A percentile compares a stretch with the other conserved stretches of the same genome.
Conservation (phyloP, 805 yeast species). For the Tetrapisispora phaffii region DNA sequence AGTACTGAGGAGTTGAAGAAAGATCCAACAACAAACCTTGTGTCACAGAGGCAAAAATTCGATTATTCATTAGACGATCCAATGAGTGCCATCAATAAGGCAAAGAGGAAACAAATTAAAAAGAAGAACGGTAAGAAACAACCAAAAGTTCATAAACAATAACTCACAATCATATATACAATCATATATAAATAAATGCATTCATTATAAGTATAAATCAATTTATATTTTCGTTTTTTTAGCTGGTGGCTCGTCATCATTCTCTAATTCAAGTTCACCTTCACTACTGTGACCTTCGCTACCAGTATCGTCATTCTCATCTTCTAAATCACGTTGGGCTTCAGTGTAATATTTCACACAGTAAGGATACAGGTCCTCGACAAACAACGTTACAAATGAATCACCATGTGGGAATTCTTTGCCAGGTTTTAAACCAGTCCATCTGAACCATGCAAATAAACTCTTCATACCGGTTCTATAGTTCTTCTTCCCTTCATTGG, state of each 20-base stretch:
- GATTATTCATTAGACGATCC: constrained; percentile 23
- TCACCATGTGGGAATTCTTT: constrained; percentile 74
- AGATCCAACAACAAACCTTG: background rate
- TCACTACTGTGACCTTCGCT: constrained; percentile 20
- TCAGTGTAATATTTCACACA: constrained; percentile 76
- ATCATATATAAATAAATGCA: background rate
- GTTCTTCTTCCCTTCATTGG: constrained; percentile 45
- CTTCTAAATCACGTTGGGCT: constrained; percentile 57
- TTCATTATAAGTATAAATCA: background rate
- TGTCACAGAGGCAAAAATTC: constrained; percentile 1
- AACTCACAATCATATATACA: background rate
- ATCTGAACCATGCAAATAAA: constrained; percentile 77
- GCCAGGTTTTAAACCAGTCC: constrained; percentile 73
- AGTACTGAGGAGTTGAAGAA: background rate
- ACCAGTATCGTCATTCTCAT: constrained; percentile 43
- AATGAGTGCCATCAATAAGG: constrained; percentile 15
- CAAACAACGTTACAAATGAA: constrained; percentile 58
- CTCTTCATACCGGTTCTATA: constrained; percentile 70
- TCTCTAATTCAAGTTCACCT: constrained; percentile 12
- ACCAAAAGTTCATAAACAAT: background rate
- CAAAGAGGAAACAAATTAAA: background rate
- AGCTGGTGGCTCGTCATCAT: background rate
- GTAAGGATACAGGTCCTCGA: constrained; percentile 76
- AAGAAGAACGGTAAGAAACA: background rate
- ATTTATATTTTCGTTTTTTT: constrained; percentile 3